Base-by-base conservation (phyloP, 495 filamentous ascomycete species). In the Evernia prunastri region DNA sequence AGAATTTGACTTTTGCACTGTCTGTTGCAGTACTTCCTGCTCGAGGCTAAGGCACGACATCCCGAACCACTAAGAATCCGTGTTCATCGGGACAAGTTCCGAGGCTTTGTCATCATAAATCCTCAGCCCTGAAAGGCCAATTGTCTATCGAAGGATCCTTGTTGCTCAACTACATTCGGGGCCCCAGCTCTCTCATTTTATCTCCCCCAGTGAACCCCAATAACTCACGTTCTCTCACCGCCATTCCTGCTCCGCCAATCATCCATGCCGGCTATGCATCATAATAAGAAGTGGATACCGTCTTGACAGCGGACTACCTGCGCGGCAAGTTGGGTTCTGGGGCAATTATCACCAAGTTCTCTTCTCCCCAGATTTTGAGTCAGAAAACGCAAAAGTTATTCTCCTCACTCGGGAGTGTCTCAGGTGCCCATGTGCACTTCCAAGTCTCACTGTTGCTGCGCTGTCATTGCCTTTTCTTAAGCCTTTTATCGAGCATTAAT, bases 231-330 rank as follows among this genome's bases (percentile, higher is more conserved):
- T 18, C 33, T 11, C 9, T 61, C n/a, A 61, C 59, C 59, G 59
- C 59, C 59, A 53, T 61, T 61, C 27, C 29, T 18, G 20, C 42
- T 18, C 25, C 0, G 10, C 59, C 59, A 49, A 61, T 61, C 13
- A 45, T 11, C 17, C 25, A 53, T 10, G n/a, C 23, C 3, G 25
- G 2, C 25, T 29, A 29, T 29, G 0, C 17, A 15, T 33, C 17
- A 33, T 33, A 4, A 0, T 10, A 15, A n/a, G 15, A 33, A 20
- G 12, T 53, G 29, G 13, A 35, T 54, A 54, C 15, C 11, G 49
- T 31, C 25, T 33, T 25, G 13, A 17, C 7, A 31, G 29, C 51
- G 29, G 29, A 54, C 49, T 27, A 27, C 43, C 7, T 25, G 45
- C 45, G 13, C 27, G 20, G 51, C 29, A 54, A 20, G 51, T 6